These are phyloP conservation scores for Diaporthe vexans DNA, from an alignment of 2,329 filamentous ascomycete genomes.

Conservation along the genomic window DNA sequence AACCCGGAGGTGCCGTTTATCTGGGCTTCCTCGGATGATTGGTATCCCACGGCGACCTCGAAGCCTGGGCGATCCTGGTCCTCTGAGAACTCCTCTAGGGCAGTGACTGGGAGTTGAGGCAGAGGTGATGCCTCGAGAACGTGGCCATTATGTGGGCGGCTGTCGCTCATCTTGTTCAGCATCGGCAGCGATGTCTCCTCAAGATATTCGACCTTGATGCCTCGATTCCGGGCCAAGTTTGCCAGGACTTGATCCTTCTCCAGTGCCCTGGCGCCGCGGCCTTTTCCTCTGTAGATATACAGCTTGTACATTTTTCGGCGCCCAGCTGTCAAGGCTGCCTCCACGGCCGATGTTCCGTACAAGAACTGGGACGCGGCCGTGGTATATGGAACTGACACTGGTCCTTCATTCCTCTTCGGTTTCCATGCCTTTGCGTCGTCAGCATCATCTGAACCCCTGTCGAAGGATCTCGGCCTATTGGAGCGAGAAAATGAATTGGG, in stretches of 20 bases:
- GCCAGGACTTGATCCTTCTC: slow-evolving; percentile 60
- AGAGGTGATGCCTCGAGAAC: slow-evolving; percentile 89
- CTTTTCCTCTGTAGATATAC: slow-evolving; percentile 78
- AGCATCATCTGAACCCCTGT: neutral
- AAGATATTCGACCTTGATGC: slow-evolving; percentile 71
- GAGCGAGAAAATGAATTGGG: neutral
- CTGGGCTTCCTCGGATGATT: slow-evolving; percentile 79
- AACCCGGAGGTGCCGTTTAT: slow-evolving; percentile 79
- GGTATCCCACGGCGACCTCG: slow-evolving; percentile 71
- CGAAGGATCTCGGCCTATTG: slow-evolving; percentile 5
- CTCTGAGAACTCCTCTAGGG: slow-evolving; percentile 65
- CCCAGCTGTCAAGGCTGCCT: slow-evolving; percentile 77
- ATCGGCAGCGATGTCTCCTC: slow-evolving; percentile 73
- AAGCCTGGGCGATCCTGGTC: slow-evolving; percentile 65
- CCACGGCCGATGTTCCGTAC: slow-evolving; percentile 86
- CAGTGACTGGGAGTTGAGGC: slow-evolving; percentile 76
- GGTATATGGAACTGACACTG: slow-evolving; percentile 67
- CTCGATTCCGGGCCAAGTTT: slow-evolving; percentile 60
- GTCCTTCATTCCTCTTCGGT: slow-evolving; percentile 34
- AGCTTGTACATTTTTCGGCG: slow-evolving; percentile 85
- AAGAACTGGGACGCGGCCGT: slow-evolving; percentile 93
- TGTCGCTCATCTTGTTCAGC: slow-evolving; percentile 86
- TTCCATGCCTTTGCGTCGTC: slow-evolving; percentile 36
- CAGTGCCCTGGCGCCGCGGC: slow-evolving; percentile 59
- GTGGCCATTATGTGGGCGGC: slow-evolving; percentile 90